Evolutionary conservation across 257 asterid genomes (phyloP), one percentile per base, ranked within the genome.

Genomic region (Anisodus acutangulus): DNA sequence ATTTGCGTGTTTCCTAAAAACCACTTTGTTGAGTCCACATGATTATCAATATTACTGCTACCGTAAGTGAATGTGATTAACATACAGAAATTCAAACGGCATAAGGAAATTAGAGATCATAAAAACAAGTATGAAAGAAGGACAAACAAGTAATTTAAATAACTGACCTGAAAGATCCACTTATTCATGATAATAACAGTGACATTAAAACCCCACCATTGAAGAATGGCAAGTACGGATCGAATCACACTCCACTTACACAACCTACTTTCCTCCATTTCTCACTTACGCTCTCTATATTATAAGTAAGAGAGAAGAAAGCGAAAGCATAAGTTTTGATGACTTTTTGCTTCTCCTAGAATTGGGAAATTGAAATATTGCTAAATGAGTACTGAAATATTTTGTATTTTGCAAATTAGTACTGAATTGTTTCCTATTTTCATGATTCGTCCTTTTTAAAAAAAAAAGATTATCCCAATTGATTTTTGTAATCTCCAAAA

Each of bases 131-230:
- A 22, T 22, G 81, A 76, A 76, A 76, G 6, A 53, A 76, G 22
- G 63, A 76, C 26, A 76, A 76, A 63, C 26, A 9, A 51, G 63
- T 22, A 22, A 22, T 22, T 22, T 22, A 22, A 22, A 31, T 31
- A 31, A 31, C 35, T 31, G 35, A 31, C 92, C 92, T 89, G 90
- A 80, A 89, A 89, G 88, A 89, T 88, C 92, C 92, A 89, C 60
- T 89, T 89, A 79, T 89, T 89, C 92, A 89, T 89, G 86, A 89
- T 89, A 84, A 88, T 87, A 78, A 89, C 92, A 47, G 92, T 83
- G 15, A 89, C 92, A 83, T 89, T 89, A 86, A 89, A 89, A 39
- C 84, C 88, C 92, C 92, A 89, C 92, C 92, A 89, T 84, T 89
- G 92, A 85, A 89, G 68, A 49, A 89, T 87, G 43, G 90, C 89